Percentiles rank a stretch among this genome's conserved stretches.
Evolutionary conservation across 1,284 basidiomycete species (phyloP).

Genomic region (Athelia psychrophila): DNA sequence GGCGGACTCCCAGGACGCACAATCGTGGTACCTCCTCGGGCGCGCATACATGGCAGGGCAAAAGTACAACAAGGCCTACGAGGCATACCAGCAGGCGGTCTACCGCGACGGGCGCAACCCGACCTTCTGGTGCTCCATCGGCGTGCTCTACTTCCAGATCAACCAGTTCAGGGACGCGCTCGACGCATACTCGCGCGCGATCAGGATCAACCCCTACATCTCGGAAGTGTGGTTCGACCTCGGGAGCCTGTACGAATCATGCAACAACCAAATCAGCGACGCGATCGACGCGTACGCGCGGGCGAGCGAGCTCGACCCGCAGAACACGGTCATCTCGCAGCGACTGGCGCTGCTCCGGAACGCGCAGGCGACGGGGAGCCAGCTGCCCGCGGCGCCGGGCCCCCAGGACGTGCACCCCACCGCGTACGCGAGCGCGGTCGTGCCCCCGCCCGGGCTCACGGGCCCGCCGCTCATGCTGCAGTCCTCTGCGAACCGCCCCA

Average conservation of each 20-base stretch:
- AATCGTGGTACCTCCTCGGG: conserved; percentile 98
- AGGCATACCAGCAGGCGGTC: conserved; percentile 98
- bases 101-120: conserved; percentile 98
- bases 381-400: conserved; percentile 79
- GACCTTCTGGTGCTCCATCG: conserved; percentile 99
- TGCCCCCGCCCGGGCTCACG: conserved; percentile 60
- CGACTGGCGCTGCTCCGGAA: conserved; percentile 77
- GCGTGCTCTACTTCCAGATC: conserved; percentile 99
- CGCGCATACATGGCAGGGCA: conserved; percentile 99
- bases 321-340: conserved; percentile 75
- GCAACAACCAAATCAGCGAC: conserved; percentile 98
- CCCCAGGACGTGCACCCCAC: conserved; percentile 96
- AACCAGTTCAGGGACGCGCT: conserved; percentile 98
- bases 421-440: conserved; percentile 78
- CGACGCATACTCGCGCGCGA: conserved; percentile 97
- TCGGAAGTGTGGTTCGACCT: conserved; percentile 99
- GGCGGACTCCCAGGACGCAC: conserved; percentile 93
- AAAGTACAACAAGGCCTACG: conserved; percentile 99
- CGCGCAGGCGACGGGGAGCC: conserved; percentile 77
- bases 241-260: conserved; percentile 94
- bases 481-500: conserved; percentile 45
- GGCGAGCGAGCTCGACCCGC: conserved; percentile 86
- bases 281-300: conserved; percentile 98
- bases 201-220: conserved; percentile 98
- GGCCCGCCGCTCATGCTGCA: conserved; percentile 64